These are phyloP conservation scores for Neoarthrinium moseri DNA, from an alignment of 2,329 filamentous ascomycete species.

Conservation along the genomic window DNA sequence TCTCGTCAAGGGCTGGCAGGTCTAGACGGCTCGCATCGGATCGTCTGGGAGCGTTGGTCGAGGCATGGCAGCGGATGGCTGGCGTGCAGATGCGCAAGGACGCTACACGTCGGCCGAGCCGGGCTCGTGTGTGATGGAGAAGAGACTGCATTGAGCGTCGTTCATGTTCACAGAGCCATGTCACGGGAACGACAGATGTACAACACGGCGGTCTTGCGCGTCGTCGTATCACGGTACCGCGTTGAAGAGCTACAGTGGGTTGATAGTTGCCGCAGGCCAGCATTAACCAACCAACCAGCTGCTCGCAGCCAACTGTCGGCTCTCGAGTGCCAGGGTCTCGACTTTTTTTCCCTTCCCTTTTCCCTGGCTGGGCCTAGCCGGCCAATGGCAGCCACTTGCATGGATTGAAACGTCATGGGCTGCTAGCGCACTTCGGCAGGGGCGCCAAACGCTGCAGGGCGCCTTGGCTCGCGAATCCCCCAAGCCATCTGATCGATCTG, in stretches of 20 bases:
- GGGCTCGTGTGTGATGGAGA: conserved; percentile 3
- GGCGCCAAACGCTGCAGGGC: too few relatives aligned
- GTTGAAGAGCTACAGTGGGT: too few relatives aligned
- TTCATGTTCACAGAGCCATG: background rate
- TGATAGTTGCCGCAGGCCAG: too few relatives aligned
- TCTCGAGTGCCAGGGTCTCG: background rate
- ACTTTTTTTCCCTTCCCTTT: background rate
- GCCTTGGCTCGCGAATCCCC: background rate
- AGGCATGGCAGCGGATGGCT: background rate
- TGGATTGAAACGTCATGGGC: conserved; percentile 3
- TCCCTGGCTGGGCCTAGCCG: background rate
- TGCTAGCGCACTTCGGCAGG: background rate
- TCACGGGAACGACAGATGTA: too few relatives aligned
- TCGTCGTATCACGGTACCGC: too few relatives aligned
- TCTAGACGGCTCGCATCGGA: conserved; percentile 33
- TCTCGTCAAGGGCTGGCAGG: conserved; percentile 45
- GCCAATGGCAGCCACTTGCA: background rate
- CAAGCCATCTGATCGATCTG: background rate
- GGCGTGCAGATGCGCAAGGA: background rate
- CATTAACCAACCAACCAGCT: too few relatives aligned
- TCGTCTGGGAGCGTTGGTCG: background rate
- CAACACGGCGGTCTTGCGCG: too few relatives aligned
- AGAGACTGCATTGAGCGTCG: conserved; percentile 9
- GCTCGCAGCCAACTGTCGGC: too few relatives aligned
- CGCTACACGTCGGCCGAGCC: conserved; percentile 1